Evolutionary conservation across 2,329 filamentous ascomycete species (phyloP).

Genomic region (Penicillium decumbens): DNA sequence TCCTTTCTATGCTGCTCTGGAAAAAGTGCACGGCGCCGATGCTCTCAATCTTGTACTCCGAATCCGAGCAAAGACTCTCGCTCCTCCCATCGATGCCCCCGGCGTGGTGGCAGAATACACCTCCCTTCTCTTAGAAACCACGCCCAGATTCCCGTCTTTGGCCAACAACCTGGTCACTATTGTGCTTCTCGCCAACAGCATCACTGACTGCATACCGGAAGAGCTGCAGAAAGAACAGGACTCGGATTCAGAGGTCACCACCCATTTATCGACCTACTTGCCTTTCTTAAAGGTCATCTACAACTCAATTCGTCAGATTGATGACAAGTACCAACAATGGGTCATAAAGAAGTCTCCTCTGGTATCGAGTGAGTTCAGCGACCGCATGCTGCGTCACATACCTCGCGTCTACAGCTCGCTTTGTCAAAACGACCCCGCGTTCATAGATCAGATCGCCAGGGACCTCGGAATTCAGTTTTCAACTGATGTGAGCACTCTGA

Average conservation of each 20-base stretch:
- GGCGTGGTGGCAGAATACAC: slow-evolving; percentile 29
- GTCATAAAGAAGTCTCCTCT: slow-evolving; percentile 42
- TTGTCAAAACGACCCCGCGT: slow-evolving; percentile 26
- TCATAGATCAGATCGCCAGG: slow-evolving; percentile 33
- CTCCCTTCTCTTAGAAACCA: slow-evolving; percentile 25
- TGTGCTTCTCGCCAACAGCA: slow-evolving; percentile 23
- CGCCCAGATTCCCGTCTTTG: slow-evolving; percentile 29
- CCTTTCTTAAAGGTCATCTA: slow-evolving; percentile 25
- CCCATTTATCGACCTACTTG: slow-evolving; percentile 17
- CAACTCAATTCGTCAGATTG: slow-evolving; percentile 29
- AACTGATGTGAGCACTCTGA: slow-evolving; percentile 22
- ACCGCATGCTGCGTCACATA: slow-evolving; percentile 34
- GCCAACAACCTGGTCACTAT: slow-evolving; percentile 20
- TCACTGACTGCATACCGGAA: slow-evolving; percentile 32
- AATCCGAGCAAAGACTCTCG: slow-evolving; percentile 28
- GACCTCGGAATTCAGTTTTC: slow-evolving; percentile 36
- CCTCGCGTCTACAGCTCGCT: slow-evolving; percentile 30
- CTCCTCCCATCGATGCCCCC: slow-evolving; percentile 25
- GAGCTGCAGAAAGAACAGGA: slow-evolving; percentile 18
- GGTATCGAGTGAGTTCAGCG: slow-evolving; percentile 41
- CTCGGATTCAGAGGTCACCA: slow-evolving; percentile 15
- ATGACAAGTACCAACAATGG: slow-evolving; percentile 36
- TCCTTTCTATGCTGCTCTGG: slow-evolving; percentile 37
- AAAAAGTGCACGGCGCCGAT: slow-evolving; percentile 28
- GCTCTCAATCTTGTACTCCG: slow-evolving; percentile 4